These are phyloP conservation scores for Clavaria fumosa DNA, from an alignment of 768 basidiomycete species.

Conservation along the genomic window DNA sequence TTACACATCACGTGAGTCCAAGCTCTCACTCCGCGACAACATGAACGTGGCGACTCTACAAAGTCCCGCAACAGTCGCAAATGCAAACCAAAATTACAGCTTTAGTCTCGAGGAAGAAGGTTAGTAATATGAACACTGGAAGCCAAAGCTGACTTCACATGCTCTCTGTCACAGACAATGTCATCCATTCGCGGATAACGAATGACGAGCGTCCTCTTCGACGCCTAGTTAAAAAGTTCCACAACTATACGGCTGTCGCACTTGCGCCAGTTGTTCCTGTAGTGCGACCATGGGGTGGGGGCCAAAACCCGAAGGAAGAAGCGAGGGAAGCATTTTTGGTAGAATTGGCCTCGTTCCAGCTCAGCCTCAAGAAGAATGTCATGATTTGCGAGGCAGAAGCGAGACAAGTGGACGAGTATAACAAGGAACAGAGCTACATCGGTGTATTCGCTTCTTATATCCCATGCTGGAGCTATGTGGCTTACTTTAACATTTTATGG, in stretches of 20 bases:
- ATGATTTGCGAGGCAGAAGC: constrained; percentile 81
- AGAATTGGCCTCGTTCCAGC: constrained; percentile 62
- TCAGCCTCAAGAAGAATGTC: constrained; percentile 58
- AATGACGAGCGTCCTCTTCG: constrained; percentile 71
- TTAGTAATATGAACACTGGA: too few species aligned
- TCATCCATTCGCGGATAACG: constrained; percentile 67
- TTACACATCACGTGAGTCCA: too few species aligned
- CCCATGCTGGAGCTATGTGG: constrained; percentile 4
- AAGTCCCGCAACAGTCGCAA: too few species aligned
- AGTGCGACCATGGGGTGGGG: constrained; percentile 13
- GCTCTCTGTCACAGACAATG: constrained; percentile 37
- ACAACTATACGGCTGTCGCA: constrained; percentile 48
- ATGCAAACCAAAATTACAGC: too few species aligned
- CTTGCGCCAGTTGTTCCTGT: constrained; percentile 29
- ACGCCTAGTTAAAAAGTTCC: constrained; percentile 70
- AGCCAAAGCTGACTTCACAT: too few species aligned
- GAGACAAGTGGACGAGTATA: constrained; percentile 74
- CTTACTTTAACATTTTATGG: constrained; percentile 2
- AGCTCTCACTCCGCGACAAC: too few species aligned
- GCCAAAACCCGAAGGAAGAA: constrained; percentile 35
- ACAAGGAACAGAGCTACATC: constrained; percentile 53
- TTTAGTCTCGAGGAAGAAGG: too few species aligned
- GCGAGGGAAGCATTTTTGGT: constrained; percentile 66
- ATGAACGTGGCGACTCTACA: too few species aligned
- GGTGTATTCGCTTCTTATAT: constrained; percentile 30